Conservation (phyloP, 441 rosid genomes). For the Mallotus repandus region DNA sequence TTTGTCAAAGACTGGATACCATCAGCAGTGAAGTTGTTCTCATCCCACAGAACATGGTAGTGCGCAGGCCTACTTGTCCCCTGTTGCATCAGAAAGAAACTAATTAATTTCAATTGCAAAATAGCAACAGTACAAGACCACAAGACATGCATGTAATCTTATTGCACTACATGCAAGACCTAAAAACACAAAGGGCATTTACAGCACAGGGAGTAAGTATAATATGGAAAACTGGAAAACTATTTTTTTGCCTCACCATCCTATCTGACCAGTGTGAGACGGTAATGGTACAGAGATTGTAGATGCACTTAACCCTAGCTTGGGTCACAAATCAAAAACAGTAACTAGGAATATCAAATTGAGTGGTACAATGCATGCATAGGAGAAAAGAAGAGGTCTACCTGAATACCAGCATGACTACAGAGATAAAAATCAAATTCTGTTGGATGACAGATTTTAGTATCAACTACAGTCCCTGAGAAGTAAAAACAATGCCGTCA, state of each 20-base stretch:
- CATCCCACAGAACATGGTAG: constrained; percentile 99
- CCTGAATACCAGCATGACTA: constrained; percentile 99
- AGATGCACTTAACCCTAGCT: neutral
- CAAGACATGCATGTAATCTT: neutral
- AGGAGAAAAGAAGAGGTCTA: constrained; percentile 23
- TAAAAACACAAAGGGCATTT: neutral
- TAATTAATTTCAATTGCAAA: neutral
- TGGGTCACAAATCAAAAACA: neutral
- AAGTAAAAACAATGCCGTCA: constrained; percentile 9
- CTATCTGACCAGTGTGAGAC: neutral
- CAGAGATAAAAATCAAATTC: constrained; percentile 96
- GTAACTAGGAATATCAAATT: neutral
- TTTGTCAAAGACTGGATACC: constrained; percentile 96
- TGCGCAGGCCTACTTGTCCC: constrained; percentile 99
- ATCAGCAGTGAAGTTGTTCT: constrained; percentile 96
- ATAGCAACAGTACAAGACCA: neutral
- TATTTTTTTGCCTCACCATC: neutral
- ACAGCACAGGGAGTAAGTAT: neutral
- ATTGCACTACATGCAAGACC: neutral
- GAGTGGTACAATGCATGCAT: neutral
- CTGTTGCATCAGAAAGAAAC: constrained; percentile 36
- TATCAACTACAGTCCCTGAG: constrained; percentile 91
- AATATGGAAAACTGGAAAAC: neutral
- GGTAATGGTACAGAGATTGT: neutral
- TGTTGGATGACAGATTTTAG: constrained; percentile 92